These are phyloP conservation scores for Fusarium napiforme DNA, from an alignment of 2,329 filamentous ascomycete genomes.

Conservation along the genomic window DNA sequence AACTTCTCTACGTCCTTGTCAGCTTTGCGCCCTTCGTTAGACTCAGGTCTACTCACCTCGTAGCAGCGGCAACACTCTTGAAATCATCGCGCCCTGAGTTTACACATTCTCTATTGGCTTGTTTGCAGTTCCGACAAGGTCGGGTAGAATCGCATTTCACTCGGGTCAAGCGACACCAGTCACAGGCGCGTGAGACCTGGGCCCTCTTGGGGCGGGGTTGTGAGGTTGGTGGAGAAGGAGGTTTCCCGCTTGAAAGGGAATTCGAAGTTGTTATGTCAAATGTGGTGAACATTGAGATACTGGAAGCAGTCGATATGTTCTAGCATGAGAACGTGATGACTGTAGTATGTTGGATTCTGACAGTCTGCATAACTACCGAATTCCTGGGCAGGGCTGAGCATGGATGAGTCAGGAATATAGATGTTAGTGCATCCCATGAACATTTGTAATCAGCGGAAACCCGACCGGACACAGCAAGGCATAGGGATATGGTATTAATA, in stretches of 20 bases:
- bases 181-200: slow-evolving; percentile 47
- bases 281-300: slow-evolving; percentile 37
- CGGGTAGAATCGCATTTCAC: slow-evolving; percentile 46
- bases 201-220: slow-evolving; percentile 44
- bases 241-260: slow-evolving; percentile 30
- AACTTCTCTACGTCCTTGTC: slow-evolving; percentile 34
- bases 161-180: slow-evolving; percentile 46
- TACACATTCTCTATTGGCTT: slow-evolving; percentile 40
- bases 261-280: slow-evolving; percentile 35
- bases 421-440: background rate
- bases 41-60: slow-evolving; percentile 21
- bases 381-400: background rate
- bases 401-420: slow-evolving; percentile 11
- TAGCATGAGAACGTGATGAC: background rate
- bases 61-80: slow-evolving; percentile 41
- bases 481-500: background rate
- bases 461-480: background rate
- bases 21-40: background rate
- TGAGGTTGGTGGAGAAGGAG: slow-evolving; percentile 20
- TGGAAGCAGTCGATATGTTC: background rate
- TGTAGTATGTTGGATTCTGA: background rate
- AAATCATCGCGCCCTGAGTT: slow-evolving; percentile 41
- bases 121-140: slow-evolving; percentile 44
- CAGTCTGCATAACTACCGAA: background rate
- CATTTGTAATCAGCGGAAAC: slow-evolving; percentile 15